Percentiles rank a stretch among this genome's conserved stretches.
phyloP scores from a whole-genome alignment of 495 filamentous ascomycete genomes.

The Neurospora terricola region DNA sequence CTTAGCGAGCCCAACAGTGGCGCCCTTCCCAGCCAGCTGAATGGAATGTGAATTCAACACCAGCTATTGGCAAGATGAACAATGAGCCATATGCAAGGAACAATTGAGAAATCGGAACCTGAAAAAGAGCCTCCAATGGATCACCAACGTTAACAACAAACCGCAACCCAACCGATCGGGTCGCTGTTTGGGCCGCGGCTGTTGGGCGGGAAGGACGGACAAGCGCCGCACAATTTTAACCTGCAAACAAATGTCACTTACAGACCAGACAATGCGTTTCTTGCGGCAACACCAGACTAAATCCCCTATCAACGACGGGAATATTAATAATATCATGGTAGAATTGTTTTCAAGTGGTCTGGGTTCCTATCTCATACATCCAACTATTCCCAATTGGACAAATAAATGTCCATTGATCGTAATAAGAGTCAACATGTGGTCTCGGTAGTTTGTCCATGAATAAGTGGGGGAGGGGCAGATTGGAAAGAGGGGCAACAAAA shows the following conservation, averaged over 20 bases:
- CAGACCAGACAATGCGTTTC: background rate
- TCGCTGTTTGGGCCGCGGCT: background rate
- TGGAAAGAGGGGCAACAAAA: constrained; percentile 1
- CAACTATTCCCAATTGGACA: too few relatives aligned
- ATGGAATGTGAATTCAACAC: background rate
- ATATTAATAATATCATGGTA: too few relatives aligned
- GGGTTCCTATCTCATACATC: too few relatives aligned
- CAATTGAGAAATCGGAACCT: background rate
- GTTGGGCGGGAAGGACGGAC: background rate
- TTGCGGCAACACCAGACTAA: background rate
- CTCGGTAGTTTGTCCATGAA: background rate
- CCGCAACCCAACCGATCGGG: background rate
- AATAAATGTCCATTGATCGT: background rate
- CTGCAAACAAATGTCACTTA: background rate
- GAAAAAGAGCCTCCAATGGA: background rate
- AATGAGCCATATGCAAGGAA: background rate
- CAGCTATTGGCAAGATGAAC: background rate
- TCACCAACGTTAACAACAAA: background rate
- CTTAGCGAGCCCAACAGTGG: background rate
- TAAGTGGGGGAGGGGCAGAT: constrained; percentile 2
- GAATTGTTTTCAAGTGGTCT: too few relatives aligned
- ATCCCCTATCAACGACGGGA: background rate
- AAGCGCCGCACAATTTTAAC: background rate
- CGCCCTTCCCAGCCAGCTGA: background rate
- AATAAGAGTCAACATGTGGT: background rate